phyloP scores from a whole-genome alignment of 306 rosid species.

The Medicago arabica region DNA sequence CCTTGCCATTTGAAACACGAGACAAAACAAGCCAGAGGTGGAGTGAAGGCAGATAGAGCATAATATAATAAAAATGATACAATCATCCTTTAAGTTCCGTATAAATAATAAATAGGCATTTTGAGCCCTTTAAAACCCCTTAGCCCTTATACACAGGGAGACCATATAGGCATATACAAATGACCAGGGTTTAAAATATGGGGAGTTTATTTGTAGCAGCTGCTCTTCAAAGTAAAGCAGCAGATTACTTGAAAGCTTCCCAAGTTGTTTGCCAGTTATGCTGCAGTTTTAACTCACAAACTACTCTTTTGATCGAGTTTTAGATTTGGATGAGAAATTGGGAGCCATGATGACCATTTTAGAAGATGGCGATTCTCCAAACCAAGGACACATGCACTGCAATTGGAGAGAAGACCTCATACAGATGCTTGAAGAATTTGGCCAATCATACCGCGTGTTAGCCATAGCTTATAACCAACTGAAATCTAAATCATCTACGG shows the following conservation, averaged over 20 bases:
- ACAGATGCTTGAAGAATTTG: constrained; percentile 48
- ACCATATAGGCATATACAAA: constrained; percentile 1
- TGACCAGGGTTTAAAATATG: constrained; percentile 16
- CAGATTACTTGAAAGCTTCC: constrained; percentile 8
- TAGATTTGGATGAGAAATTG: constrained; percentile 55
- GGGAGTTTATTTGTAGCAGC: constrained; percentile 13
- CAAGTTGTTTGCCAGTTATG: constrained; percentile 18
- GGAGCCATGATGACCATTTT: constrained; percentile 42
- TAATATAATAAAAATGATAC: neutral
- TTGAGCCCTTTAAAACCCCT: constrained; percentile 12
- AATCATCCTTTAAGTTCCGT: constrained; percentile 5
- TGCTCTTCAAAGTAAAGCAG: constrained; percentile 6
- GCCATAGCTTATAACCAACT: constrained; percentile 47
- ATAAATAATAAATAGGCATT: constrained; percentile 16
- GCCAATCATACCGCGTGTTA: constrained; percentile 50
- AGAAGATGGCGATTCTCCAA: constrained; percentile 40
- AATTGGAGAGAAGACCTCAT: constrained; percentile 44
- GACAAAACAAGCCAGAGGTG: neutral
- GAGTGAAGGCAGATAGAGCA: neutral
- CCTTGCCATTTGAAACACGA: neutral
- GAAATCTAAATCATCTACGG: constrained; percentile 40
- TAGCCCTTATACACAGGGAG: constrained; percentile 7
- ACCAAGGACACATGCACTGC: constrained; percentile 32
- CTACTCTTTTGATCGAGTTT: constrained; percentile 19
- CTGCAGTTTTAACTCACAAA: constrained; percentile 39